These are phyloP conservation scores for Colletotrichum sp. DNA, from an alignment of 2,329 filamentous ascomycete species.

Conservation along the genomic window DNA sequence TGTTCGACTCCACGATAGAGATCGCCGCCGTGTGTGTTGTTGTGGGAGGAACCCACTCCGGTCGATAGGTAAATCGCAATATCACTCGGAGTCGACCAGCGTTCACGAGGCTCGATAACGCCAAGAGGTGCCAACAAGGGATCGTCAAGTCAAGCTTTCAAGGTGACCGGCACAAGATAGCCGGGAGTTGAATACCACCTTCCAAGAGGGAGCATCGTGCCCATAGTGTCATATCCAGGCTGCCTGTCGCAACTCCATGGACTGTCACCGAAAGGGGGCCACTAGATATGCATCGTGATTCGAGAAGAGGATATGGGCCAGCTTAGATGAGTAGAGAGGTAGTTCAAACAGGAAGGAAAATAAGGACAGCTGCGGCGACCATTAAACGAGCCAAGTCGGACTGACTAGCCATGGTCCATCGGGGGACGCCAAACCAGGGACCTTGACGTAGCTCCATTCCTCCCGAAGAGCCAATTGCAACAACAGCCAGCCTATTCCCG, in stretches of 20 bases:
- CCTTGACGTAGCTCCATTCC: neutral
- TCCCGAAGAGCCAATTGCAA: neutral
- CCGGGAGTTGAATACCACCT: constrained; percentile 17
- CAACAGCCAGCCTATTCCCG: neutral
- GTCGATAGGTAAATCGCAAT: neutral
- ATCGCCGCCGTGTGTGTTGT: neutral
- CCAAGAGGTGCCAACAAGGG: neutral
- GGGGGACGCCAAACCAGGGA: neutral
- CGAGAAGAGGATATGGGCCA: neutral
- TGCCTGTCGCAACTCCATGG: neutral
- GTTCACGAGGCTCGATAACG: neutral
- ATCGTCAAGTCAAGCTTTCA: neutral
- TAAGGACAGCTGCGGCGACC: neutral
- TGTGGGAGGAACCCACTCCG: neutral
- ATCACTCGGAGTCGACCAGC: neutral
- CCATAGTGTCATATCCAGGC: neutral
- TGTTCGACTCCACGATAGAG: neutral
- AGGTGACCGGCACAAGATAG: constrained; percentile 7
- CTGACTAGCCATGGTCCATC: neutral
- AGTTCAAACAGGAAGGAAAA: neutral
- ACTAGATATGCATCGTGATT: neutral
- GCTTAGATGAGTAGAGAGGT: neutral
- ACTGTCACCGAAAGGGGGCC: neutral
- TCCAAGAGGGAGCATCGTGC: constrained; percentile 18
- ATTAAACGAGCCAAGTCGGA: neutral